Conservation (phyloP, 164 flowering plant species). For the Cinnamomum micranthum region DNA sequence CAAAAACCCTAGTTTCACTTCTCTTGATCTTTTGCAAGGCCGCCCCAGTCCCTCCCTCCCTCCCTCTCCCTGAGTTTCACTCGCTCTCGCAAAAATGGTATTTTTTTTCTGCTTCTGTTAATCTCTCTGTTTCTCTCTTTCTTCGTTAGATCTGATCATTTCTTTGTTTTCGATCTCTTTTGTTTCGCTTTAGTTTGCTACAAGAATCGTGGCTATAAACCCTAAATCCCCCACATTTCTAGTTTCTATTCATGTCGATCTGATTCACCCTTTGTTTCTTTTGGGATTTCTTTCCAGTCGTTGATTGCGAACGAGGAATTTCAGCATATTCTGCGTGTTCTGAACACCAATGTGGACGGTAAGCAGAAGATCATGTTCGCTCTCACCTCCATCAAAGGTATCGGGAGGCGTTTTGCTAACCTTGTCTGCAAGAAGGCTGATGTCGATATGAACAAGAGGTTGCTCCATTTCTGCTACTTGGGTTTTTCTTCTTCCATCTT, state of each 20-base stretch:
- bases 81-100: too few relatives aligned
- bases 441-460: slow-evolving; percentile 24
- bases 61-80: too few relatives aligned
- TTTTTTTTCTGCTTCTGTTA: too few relatives aligned
- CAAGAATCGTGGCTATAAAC: too few relatives aligned
- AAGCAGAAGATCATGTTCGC: slow-evolving; percentile 25
- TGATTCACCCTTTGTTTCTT: background rate
- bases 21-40: too few relatives aligned
- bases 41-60: too few relatives aligned
- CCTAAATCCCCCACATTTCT: background rate
- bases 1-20: too few relatives aligned
- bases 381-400: slow-evolving; percentile 21
- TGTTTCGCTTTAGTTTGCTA: too few relatives aligned
- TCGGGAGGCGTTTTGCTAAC: slow-evolving; percentile 20
- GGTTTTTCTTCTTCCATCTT: background rate
- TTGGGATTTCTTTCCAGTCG: slow-evolving; percentile 7
- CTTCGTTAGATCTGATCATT: background rate
- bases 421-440: slow-evolving; percentile 24
- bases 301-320: slow-evolving; percentile 23
- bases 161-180: too few relatives aligned
- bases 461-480: background rate
- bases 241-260: background rate
- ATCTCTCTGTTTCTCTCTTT: background rate
- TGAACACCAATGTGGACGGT: slow-evolving; percentile 23
- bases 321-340: slow-evolving; percentile 22